These are phyloP conservation scores for Cercis canadensis DNA, from an alignment of 306 rosid genomes.

Conservation along the genomic window DNA sequence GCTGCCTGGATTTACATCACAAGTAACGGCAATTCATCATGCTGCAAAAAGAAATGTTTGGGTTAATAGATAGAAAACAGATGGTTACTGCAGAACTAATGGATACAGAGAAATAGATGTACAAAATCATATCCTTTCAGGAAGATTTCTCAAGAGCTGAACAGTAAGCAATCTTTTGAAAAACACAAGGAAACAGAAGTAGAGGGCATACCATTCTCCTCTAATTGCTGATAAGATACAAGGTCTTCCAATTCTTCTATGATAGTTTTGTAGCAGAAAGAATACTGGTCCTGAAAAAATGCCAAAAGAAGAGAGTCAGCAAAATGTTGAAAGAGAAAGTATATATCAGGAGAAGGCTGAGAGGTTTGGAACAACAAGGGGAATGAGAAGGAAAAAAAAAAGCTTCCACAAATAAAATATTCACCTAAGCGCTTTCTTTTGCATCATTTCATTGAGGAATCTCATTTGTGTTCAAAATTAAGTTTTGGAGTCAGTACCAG, in stretches of 20 bases:
- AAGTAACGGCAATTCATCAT: conserved; percentile 23
- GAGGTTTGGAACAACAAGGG: neutral
- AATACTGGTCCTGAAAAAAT: conserved; percentile 62
- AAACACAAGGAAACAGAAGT: conserved; percentile 23
- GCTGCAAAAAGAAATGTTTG: conserved; percentile 12
- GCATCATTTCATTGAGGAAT: neutral
- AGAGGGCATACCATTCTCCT: conserved; percentile 44
- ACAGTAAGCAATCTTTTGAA: conserved; percentile 18
- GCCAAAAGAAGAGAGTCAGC: conserved; percentile 22
- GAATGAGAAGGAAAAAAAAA: too few relatives aligned
- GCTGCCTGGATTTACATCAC: conserved; percentile 36
- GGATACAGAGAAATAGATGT: conserved; percentile 11
- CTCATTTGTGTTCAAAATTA: neutral
- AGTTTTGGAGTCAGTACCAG: neutral
- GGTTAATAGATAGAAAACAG: neutral
- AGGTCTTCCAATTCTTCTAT: conserved; percentile 79
- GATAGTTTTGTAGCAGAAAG: conserved; percentile 65
- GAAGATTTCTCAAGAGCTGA: conserved; percentile 31
- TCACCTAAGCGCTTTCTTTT: neutral
- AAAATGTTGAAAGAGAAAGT: conserved; percentile 18
- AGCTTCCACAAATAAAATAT: neutral
- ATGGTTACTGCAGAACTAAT: neutral
- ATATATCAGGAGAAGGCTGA: conserved; percentile 18
- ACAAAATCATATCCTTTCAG: neutral
- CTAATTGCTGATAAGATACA: conserved; percentile 49